Base-by-base conservation (phyloP, 805 yeast species). In the Ogataea sp. region DNA sequence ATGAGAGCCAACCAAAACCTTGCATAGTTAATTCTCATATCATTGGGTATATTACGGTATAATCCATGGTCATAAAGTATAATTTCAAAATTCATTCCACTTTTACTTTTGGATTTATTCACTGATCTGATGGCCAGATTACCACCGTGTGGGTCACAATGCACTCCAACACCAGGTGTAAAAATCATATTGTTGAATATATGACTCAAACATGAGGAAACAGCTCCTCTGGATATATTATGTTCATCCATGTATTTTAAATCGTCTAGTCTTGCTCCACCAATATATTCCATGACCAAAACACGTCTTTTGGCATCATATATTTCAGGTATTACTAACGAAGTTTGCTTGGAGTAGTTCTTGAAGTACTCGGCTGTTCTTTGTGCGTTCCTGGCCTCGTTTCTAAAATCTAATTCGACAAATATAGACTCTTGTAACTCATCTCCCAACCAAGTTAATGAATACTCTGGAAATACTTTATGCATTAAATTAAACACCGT, bases 101-200 rank as follows among this genome's bases (percentile, higher is more conserved):
- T 9, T 13, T 2, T 4, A 64, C 61, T 21, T 68, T 65, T 10
- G 8, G 29, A 15, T 28, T 45, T 39, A 15, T 51, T 50, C 6
- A 69, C 60, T 26, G 69, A 62, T 40, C 88, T 67, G 18, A 93
- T 86, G 0, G 97, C 96, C 43, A 93, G 65, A 53, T 93, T 93
- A 0, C 99, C 99, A 10, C 95, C 96, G 58, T 93, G 99, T 1
- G 98, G 98, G 58, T 93, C 99, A 64, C 98, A 93, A 58, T 93
- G 99, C 32, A 93, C 74, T 1, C 90, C 86, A 18, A 87, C 95
- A 21, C 78, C 80, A 1, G 96, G 95, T 2, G 94, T 82, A 65
- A 93, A 93, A 31, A 93, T 87, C 99, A 93, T 93, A 53, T 78
- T 80, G 64, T 90, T 86, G 67, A 93, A 93, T 23, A 87, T 80